These are phyloP conservation scores for Monilinia polystroma DNA, from an alignment of 2,329 filamentous ascomycete genomes.

Conservation along the genomic window DNA sequence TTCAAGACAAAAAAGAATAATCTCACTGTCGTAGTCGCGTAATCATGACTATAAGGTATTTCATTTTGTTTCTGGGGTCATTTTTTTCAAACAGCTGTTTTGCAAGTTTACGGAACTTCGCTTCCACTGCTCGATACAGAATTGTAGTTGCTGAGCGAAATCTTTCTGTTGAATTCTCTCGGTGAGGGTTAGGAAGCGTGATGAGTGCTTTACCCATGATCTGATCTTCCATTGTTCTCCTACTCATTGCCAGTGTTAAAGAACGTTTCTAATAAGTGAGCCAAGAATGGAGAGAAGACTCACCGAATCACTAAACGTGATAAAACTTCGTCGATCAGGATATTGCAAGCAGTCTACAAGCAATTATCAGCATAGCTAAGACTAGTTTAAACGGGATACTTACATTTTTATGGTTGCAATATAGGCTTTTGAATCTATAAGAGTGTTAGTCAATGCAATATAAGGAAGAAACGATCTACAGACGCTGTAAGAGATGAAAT, in stretches of 20 bases:
- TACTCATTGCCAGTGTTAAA: not conserved
- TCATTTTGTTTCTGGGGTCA: not conserved
- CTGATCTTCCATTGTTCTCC: not conserved
- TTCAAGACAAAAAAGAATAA: not conserved
- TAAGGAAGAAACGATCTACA: not conserved
- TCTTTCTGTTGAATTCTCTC: not conserved
- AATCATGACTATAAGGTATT: slow-evolving; percentile 1
- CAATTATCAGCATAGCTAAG: not conserved
- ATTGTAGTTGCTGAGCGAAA: not conserved
- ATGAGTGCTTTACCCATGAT: not conserved
- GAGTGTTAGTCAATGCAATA: not conserved
- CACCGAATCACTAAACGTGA: slow-evolving; percentile 12
- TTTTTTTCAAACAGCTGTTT: too few relatives aligned
- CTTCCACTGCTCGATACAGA: not conserved
- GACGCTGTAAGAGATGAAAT: not conserved
- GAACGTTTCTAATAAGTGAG: not conserved
- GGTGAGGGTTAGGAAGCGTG: not conserved
- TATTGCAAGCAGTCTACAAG: not conserved
- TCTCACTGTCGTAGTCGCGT: slow-evolving; percentile 8
- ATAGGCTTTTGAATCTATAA: not conserved
- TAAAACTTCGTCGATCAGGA: not conserved
- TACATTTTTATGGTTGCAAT: slow-evolving; percentile 1
- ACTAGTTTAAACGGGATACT: not conserved
- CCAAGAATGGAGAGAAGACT: not conserved
- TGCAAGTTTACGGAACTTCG: too few relatives aligned